Evolutionary conservation across 2,329 filamentous ascomycete genomes (phyloP).

Genomic region (Calonectria pauciramosa): DNA sequence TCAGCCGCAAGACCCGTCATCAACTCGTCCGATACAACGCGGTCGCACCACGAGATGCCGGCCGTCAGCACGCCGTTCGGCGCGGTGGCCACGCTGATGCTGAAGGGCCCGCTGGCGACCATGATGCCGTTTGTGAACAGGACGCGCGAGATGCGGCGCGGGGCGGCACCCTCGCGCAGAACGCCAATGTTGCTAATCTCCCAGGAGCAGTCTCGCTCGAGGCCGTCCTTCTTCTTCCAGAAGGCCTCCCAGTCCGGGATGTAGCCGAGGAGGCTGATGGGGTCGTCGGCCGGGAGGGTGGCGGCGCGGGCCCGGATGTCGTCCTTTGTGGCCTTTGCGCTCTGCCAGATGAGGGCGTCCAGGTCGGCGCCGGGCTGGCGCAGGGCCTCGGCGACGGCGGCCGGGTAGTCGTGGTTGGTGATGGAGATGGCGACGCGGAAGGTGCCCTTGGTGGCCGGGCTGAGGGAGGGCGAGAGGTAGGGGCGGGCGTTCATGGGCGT

Average conservation of each 20-base stretch:
- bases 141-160: slow-evolving; percentile 56
- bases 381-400: slow-evolving; percentile 41
- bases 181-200: slow-evolving; percentile 67
- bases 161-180: slow-evolving; percentile 40
- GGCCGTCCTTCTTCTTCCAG: slow-evolving; percentile 58
- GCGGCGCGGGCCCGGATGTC: slow-evolving; percentile 51
- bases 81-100: slow-evolving; percentile 63
- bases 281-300: slow-evolving; percentile 58
- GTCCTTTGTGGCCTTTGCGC: slow-evolving; percentile 52
- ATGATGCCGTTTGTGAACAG: slow-evolving; percentile 66
- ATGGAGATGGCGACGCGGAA: slow-evolving; percentile 59
- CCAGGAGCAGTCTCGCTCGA: slow-evolving; percentile 59
- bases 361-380: slow-evolving; percentile 37
- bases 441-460: slow-evolving; percentile 46
- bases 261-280: slow-evolving; percentile 56
- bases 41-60: slow-evolving; percentile 64
- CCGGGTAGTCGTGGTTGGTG: slow-evolving; percentile 49
- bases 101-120: slow-evolving; percentile 58
- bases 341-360: slow-evolving; percentile 57
- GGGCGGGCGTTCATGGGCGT: slow-evolving; percentile 63
- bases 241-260: slow-evolving; percentile 60
- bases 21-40: slow-evolving; percentile 54
- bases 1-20: slow-evolving; percentile 54
- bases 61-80: slow-evolving; percentile 55
- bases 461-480: slow-evolving; percentile 45